A percentile compares a stretch with the other conserved stretches of the same genome.
phyloP scores from a whole-genome alignment of 2,329 filamentous ascomycete species.

The Fusarium sp. region DNA sequence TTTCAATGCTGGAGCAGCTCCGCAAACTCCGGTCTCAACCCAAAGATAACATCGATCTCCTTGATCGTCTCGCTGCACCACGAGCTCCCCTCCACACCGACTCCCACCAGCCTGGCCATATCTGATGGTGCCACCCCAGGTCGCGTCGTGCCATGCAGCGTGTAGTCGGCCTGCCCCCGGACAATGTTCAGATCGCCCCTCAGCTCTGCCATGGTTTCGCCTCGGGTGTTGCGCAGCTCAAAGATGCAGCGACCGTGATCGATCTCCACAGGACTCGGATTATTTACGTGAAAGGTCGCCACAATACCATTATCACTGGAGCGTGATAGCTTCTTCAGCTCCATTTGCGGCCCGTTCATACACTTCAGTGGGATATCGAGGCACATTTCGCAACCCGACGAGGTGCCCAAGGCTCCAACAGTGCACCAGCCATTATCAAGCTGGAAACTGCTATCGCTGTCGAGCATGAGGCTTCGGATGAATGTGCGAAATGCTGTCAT shows the following conservation, averaged over 20 bases:
- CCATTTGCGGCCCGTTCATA: slow-evolving; percentile 42
- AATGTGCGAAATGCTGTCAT: slow-evolving; percentile 46
- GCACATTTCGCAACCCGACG: slow-evolving; percentile 32
- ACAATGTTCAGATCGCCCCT: slow-evolving; percentile 46
- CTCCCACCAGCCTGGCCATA: slow-evolving; percentile 42
- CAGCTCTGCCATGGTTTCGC: slow-evolving; percentile 44
- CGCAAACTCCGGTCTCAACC: slow-evolving; percentile 24
- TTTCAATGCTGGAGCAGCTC: slow-evolving; percentile 18
- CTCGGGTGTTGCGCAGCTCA: slow-evolving; percentile 45
- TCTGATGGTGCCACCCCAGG: slow-evolving; percentile 24
- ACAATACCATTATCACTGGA: slow-evolving; percentile 28
- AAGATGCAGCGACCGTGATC: slow-evolving; percentile 48
- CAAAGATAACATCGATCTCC: slow-evolving; percentile 42
- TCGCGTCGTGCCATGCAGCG: slow-evolving; percentile 39
- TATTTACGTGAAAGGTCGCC: slow-evolving; percentile 42
- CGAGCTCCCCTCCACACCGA: slow-evolving; percentile 39
- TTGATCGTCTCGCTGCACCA: slow-evolving; percentile 47
- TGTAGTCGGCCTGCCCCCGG: slow-evolving; percentile 45
- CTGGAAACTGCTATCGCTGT: slow-evolving; percentile 44
- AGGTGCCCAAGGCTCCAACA: slow-evolving; percentile 42
- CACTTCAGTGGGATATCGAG: slow-evolving; percentile 43
- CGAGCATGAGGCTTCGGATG: slow-evolving; percentile 46
- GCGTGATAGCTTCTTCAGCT: slow-evolving; percentile 37
- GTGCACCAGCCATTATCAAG: slow-evolving; percentile 47
- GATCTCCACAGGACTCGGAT: slow-evolving; percentile 49